Conservation (phyloP, 2,329 filamentous ascomycete species). For the Aureobasidium melanogenum region DNA sequence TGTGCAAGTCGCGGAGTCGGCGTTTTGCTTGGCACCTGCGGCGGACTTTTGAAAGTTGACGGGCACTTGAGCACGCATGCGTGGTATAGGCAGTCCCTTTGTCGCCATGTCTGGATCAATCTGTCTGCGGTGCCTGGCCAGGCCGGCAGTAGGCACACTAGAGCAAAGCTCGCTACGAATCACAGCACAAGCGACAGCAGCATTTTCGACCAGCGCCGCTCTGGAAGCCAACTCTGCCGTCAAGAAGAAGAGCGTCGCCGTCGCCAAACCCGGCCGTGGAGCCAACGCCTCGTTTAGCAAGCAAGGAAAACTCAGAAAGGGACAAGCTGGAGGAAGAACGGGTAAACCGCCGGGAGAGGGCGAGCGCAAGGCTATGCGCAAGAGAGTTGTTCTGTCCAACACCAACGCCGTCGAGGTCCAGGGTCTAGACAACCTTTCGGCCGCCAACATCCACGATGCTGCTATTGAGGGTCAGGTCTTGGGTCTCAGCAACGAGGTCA, state of each 20-base stretch:
- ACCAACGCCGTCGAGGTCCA: conserved; percentile 77
- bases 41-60: conserved; percentile 5
- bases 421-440: conserved; percentile 54
- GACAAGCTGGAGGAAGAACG: conserved; percentile 16
- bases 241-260: conserved; percentile 23
- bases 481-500: conserved; percentile 56
- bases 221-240: conserved; percentile 19
- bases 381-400: conserved; percentile 86
- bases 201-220: conserved; percentile 26
- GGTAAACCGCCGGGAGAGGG: conserved; percentile 43
- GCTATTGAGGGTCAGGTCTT: conserved; percentile 58
- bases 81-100: background rate
- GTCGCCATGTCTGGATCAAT: conserved; percentile 19
- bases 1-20: background rate
- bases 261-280: conserved; percentile 12
- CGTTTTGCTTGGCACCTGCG: background rate
- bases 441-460: conserved; percentile 45
- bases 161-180: conserved; percentile 10
- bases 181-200: conserved; percentile 17
- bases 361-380: conserved; percentile 79
- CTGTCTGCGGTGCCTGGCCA: conserved; percentile 18
- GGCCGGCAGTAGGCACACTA: conserved; percentile 8
- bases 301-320: conserved; percentile 22
- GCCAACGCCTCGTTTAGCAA: conserved; percentile 10
- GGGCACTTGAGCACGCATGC: background rate